phyloP scores from a whole-genome alignment of 148 eudicot species.

The Polygonum maritimum region DNA sequence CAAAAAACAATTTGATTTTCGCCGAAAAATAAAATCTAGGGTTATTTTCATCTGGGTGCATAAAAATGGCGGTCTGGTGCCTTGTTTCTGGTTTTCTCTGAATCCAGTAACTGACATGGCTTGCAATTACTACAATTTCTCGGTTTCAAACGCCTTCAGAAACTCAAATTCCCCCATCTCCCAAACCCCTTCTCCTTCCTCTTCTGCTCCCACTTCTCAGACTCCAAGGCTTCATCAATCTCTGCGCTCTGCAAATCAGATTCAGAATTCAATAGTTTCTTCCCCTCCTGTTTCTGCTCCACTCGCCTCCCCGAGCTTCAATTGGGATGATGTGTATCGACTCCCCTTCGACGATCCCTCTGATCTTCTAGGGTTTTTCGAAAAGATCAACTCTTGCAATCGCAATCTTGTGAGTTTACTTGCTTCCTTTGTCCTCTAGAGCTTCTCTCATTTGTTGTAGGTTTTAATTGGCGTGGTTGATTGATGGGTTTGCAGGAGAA shows the following conservation, averaged over 20 bases:
- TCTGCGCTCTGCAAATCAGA: background rate
- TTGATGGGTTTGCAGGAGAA: slow-evolving; percentile 40
- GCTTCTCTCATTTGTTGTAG: background rate
- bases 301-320: slow-evolving; percentile 22
- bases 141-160: background rate
- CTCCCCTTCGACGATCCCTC: slow-evolving; percentile 31
- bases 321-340: slow-evolving; percentile 65
- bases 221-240: background rate
- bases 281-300: background rate
- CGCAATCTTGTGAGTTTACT: slow-evolving; percentile 41
- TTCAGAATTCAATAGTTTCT: background rate
- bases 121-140: slow-evolving; percentile 5
- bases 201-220: background rate
- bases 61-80: background rate
- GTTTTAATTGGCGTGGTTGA: background rate
- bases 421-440: background rate
- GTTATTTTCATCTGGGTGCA: background rate
- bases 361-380: slow-evolving; percentile 46
- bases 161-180: background rate
- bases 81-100: background rate
- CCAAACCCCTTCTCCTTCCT: background rate
- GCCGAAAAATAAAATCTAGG: background rate
- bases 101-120: background rate
- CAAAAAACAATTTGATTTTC: background rate
- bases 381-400: slow-evolving; percentile 52